phyloP scores from a whole-genome alignment of 2,329 filamentous ascomycete genomes.

The Chaetomium sp. region DNA sequence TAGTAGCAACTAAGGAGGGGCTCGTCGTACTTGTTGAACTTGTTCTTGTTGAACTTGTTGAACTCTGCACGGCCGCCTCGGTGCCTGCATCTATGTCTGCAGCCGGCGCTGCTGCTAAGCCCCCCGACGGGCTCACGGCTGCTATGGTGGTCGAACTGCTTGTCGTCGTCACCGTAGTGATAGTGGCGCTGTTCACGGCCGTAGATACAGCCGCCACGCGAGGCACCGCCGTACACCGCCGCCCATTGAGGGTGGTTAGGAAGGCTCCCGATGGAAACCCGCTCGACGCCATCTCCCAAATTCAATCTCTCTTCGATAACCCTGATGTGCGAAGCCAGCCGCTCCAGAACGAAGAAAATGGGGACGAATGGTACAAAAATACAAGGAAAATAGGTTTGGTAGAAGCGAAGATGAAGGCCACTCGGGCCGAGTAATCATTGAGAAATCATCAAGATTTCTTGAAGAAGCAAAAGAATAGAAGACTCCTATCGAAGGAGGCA shows the following conservation, averaged over 20 bases:
- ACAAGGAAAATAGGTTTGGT: conserved; percentile 37
- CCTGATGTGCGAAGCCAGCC: conserved; percentile 50
- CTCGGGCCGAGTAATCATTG: conserved; percentile 45
- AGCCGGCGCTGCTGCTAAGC: conserved; percentile 23
- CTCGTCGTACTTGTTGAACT: conserved; percentile 45
- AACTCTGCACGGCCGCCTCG: conserved; percentile 27
- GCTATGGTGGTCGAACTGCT: conserved; percentile 16
- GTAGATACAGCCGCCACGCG: conserved; percentile 34
- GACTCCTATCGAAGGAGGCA: conserved; percentile 31
- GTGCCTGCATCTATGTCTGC: conserved; percentile 27
- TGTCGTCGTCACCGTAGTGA: conserved; percentile 28
- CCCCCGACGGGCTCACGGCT: conserved; percentile 26
- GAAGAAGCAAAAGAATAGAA: conserved; percentile 30
- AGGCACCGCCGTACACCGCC: conserved; percentile 58
- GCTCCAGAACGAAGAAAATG: conserved; percentile 40
- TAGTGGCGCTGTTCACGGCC: conserved; percentile 28
- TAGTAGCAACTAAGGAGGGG: conserved; percentile 35
- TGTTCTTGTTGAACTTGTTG: conserved; percentile 46
- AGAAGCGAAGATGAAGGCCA: conserved; percentile 41
- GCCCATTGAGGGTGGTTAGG: conserved; percentile 53
- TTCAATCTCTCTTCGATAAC: conserved; percentile 11
- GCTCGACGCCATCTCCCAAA: conserved; percentile 46
- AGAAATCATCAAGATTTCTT: conserved; percentile 44
- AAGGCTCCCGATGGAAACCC: conserved; percentile 51
- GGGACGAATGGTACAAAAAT: conserved; percentile 34